Conservation (phyloP, 2,329 filamentous ascomycete genomes). For the Elsinoe fawcettii region DNA sequence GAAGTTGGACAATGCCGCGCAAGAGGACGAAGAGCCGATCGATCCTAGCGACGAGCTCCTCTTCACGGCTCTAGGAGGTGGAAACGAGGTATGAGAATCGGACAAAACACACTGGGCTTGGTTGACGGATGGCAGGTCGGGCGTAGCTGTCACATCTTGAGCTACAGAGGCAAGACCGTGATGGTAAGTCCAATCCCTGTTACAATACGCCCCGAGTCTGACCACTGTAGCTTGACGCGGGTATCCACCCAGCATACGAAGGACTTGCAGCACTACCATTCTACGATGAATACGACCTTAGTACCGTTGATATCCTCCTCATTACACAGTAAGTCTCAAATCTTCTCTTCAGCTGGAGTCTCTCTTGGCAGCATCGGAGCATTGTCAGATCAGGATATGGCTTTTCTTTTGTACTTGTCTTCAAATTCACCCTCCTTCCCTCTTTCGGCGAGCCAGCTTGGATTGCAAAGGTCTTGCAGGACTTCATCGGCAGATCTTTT, state of each 20-base stretch:
- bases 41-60: slow-evolving; percentile 90
- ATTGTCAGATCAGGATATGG: neutral
- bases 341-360: slow-evolving; percentile 5
- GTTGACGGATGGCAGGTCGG: neutral
- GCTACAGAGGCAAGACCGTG: slow-evolving; percentile 98
- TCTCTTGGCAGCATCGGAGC: neutral
- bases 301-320: slow-evolving; percentile 90
- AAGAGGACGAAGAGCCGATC: slow-evolving; percentile 70
- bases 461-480: slow-evolving; percentile 1
- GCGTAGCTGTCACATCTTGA: slow-evolving; percentile 91
- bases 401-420: neutral
- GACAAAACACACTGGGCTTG: neutral
- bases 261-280: slow-evolving; percentile 89
- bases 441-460: neutral
- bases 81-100: slow-evolving; percentile 75
- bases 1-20: slow-evolving; percentile 65
- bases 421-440: neutral
- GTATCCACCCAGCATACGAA: slow-evolving; percentile 93
- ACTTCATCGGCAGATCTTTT: neutral
- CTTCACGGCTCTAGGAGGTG: slow-evolving; percentile 88
- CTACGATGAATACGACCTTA: slow-evolving; percentile 97
- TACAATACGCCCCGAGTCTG: slow-evolving; percentile 19
- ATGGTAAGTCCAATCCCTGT: slow-evolving; percentile 58
- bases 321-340: slow-evolving; percentile 91
- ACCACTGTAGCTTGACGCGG: slow-evolving; percentile 71